Evolutionary conservation across 2,329 filamentous ascomycete genomes (phyloP), one percentile per base, ranked within the genome.

Genomic region (Dactylellina parvicollis): DNA sequence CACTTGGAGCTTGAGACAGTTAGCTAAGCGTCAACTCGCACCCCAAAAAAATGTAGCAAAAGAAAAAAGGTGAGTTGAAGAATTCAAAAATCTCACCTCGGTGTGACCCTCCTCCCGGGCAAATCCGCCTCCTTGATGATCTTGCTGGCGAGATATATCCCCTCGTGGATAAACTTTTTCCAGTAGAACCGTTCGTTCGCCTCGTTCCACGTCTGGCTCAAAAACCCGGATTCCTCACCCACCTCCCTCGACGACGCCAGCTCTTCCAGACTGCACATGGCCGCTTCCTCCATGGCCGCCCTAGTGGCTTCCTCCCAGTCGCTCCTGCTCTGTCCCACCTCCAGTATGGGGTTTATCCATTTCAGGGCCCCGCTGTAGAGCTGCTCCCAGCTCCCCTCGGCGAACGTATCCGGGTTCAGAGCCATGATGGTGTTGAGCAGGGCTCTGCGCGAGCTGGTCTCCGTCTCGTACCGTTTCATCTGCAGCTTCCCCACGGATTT

Each of bases 321-420:
- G 28, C 55, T 16, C 10, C 64, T 34, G 49, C 49, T 61, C 38
- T 60, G 64, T 16, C 55, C 54, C 18, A 36, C 36, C 26, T 61
- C 64, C 2, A 69, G 47, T 16, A 69, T 69, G 3, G 64, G 64
- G 47, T 69, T 61, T 22, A 69, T 69, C 64, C 64, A 69, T 46
- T 69, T 69, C 36, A 69, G 22, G 2, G 55, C 64, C 20, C 64
- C 64, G 28, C 38, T 61, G 24, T 69, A 69, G 16, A 69, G 40
- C 42, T 69, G 34, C 4, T 61, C 55, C 64, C 64, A 69, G 18
- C 36, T 55, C 5, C 55, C 64, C 20, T 61, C 64, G 2, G 64
- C 55, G 28, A 69, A 60, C 2, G 64, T 60, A 55, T 69, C 64
- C 24, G 64, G 64, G 16, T 69, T 69, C 2, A 69, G 36, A 18